phyloP scores from a whole-genome alignment of 2,329 filamentous ascomycete genomes.

The Chrysoporthe austroafricana region DNA sequence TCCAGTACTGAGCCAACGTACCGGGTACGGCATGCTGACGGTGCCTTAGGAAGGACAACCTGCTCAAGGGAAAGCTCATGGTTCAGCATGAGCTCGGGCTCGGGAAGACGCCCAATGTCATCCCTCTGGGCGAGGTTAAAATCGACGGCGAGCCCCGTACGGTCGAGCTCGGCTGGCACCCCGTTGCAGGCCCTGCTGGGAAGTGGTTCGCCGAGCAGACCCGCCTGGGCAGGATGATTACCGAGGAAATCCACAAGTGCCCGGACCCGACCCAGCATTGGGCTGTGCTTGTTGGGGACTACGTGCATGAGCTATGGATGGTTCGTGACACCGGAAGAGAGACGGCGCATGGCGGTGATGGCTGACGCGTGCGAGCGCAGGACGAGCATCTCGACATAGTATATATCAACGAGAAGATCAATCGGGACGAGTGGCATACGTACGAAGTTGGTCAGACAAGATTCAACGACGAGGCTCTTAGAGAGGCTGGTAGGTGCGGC shows the following conservation, averaged over 20 bases:
- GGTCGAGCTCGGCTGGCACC: conserved; percentile 62
- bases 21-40: background rate
- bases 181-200: conserved; percentile 58
- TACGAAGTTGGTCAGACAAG: conserved; percentile 56
- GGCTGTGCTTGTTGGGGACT: conserved; percentile 61
- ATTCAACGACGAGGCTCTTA: conserved; percentile 58
- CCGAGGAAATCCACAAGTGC: conserved; percentile 56
- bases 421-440: conserved; percentile 52
- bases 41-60: conserved; percentile 35
- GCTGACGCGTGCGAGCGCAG: conserved; percentile 32
- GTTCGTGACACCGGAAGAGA: conserved; percentile 36
- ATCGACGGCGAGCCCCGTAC: conserved; percentile 43
- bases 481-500: conserved; percentile 48
- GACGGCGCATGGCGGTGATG: background rate
- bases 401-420: conserved; percentile 56
- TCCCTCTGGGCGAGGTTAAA: conserved; percentile 45
- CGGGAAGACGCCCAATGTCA: conserved; percentile 48
- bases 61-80: conserved; percentile 45
- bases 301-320: conserved; percentile 64
- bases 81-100: conserved; percentile 50
- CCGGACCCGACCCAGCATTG: conserved; percentile 65
- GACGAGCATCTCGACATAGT: conserved; percentile 61
- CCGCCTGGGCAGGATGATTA: conserved; percentile 59
- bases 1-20: no score
- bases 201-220: conserved; percentile 64